Conservation (phyloP, 148 eudicot species). For the Mesembryanthemum crystallinum region DNA sequence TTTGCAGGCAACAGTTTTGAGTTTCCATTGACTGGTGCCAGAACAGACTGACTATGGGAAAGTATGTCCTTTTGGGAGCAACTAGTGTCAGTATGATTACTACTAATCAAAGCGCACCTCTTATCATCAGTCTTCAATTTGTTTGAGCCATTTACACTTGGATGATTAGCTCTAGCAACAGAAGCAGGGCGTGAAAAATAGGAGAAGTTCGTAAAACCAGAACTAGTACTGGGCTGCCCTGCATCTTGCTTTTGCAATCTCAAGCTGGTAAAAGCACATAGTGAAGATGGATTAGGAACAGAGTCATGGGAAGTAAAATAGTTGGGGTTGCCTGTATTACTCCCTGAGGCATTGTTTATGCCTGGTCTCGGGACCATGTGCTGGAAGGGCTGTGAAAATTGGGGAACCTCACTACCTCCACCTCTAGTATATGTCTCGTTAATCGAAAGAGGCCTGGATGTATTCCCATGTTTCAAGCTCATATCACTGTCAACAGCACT, state of each 20-base stretch:
- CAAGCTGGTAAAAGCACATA: slow-evolving; percentile 26
- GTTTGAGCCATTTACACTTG: slow-evolving; percentile 28
- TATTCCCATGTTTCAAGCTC: slow-evolving; percentile 28
- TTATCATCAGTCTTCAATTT: slow-evolving; percentile 33
- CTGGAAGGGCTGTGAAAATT: slow-evolving; percentile 35
- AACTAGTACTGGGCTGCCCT: slow-evolving; percentile 37
- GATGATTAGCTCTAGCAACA: slow-evolving; percentile 40
- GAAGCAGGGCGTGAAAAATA: slow-evolving; percentile 61
- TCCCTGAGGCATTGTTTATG: slow-evolving; percentile 38
- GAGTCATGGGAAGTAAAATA: slow-evolving; percentile 34
- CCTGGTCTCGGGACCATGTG: slow-evolving; percentile 46
- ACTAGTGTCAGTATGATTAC: slow-evolving; percentile 28
- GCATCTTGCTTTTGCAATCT: slow-evolving; percentile 44
- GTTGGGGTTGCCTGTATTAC: slow-evolving; percentile 24
- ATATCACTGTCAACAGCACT: slow-evolving; percentile 20
- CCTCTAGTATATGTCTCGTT: slow-evolving; percentile 24
- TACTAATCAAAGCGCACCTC: slow-evolving; percentile 22
- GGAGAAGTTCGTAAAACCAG: slow-evolving; percentile 61
- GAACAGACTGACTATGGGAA: slow-evolving; percentile 27
- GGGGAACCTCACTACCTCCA: slow-evolving; percentile 35
- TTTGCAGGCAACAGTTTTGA: slow-evolving; percentile 27
- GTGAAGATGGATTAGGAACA: slow-evolving; percentile 31
- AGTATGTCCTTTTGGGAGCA: slow-evolving; percentile 33
- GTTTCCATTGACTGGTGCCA: slow-evolving; percentile 23
- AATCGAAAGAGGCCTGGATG: slow-evolving; percentile 37